Evolutionary conservation across 768 basidiomycete species (phyloP), one percentile per base, ranked within the genome.

Genomic region (Naganishia vaughanmartiniae): DNA sequence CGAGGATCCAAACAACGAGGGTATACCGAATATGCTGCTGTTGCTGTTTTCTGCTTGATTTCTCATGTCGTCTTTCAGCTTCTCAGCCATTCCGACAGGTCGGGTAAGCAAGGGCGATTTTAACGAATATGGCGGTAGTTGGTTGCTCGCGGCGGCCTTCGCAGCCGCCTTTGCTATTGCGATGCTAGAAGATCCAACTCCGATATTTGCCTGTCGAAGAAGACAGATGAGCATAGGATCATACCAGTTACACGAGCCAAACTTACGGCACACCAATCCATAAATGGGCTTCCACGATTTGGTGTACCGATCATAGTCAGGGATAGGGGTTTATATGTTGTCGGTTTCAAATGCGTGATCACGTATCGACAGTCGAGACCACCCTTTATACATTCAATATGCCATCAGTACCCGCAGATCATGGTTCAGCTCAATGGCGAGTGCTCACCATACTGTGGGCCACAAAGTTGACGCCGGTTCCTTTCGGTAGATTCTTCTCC

Each of bases 211-310:
- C 89, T 92, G 74, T 42, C 6, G 21, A 56, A 57, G 58, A 48
- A 14, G 45, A 31, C 30, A 34, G 5, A 11, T 28, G 4, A 28
- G 65, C n/a, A 26, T 26, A 54, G 46, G 17, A 58, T n/a, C 21
- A n/a, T 7, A 42, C 11, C 34, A 58, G 66, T 55, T 24, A 42
- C 7, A 31, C 26, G 67, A 71, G 45, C 60, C 31, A 70, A 58
- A 85, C 89, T 77, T 76, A 91, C 91, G 58, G 87, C 85, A 83
- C 95, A 98, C 96, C 96, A 99, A 79, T 96, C 92, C 96, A 99
- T 99, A 81, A 99, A 98, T 0, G 95, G 93, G 75, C 91, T 92
- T 39, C 96, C 95, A 21, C 92, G 87, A 79, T 99, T 96, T 19
- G 96, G 96, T 0, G 96, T 98, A 30, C 89, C 88, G 73, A 99